phyloP scores from a whole-genome alignment of 495 filamentous ascomycete genomes.

The Aspergillus saccharolyticus region DNA sequence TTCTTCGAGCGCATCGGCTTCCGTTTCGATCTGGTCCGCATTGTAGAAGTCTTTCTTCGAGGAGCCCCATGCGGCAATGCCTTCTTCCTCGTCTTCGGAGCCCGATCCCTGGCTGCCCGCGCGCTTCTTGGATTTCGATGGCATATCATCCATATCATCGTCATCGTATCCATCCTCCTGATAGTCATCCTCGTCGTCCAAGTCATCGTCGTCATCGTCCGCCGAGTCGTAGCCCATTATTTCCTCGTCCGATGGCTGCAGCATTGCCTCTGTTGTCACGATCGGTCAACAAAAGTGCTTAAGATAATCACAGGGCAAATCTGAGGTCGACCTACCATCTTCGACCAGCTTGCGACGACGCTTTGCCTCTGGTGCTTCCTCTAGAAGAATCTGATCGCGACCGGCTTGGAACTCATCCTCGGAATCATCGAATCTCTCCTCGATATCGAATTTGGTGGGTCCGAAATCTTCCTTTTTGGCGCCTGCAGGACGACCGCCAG shows the following conservation, averaged over 20 bases:
- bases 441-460: constrained; percentile 48
- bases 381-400: constrained; percentile 78
- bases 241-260: constrained; percentile 84
- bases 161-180: constrained; percentile 39
- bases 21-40: constrained; percentile 83
- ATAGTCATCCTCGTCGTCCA: constrained; percentile 45
- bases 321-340: constrained; percentile 45
- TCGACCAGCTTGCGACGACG: constrained; percentile 60
- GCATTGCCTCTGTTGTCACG: constrained; percentile 44
- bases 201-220: constrained; percentile 45
- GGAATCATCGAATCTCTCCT: constrained; percentile 81
- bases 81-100: constrained; percentile 58
- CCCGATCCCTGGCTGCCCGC: constrained; percentile 19
- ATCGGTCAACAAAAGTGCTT: constrained; percentile 14
- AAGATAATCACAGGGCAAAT: background rate
- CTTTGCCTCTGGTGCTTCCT: constrained; percentile 74
- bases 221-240: constrained; percentile 60
- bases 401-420: constrained; percentile 87
- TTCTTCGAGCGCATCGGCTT: constrained; percentile 86
- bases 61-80: constrained; percentile 77
- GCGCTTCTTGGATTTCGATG: constrained; percentile 19
- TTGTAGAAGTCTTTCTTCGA: constrained; percentile 90
- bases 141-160: constrained; percentile 24
- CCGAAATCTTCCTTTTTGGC: constrained; percentile 39
- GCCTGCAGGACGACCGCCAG: constrained; percentile 46